Percentiles rank a stretch among this genome's conserved stretches.
Evolutionary conservation across 2,329 filamentous ascomycete genomes (phyloP).

Genomic region (Aspergillus cejpii): DNA sequence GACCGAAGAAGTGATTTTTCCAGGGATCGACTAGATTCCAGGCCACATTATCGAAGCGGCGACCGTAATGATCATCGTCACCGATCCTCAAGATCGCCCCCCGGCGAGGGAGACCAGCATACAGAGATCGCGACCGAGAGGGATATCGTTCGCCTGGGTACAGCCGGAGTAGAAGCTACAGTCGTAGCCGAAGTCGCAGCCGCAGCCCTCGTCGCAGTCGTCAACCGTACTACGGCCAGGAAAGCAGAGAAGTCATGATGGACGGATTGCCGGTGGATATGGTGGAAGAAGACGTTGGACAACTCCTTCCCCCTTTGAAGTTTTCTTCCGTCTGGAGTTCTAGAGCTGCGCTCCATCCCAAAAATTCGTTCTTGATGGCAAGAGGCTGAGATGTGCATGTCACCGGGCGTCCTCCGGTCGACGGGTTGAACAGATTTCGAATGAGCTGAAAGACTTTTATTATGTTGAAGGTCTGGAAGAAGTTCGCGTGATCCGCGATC

Average conservation of each 20-base stretch:
- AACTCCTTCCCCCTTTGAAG: conserved; percentile 26
- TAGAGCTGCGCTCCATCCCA: conserved; percentile 15
- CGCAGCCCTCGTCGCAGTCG: conserved; percentile 34
- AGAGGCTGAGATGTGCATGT: conserved; percentile 38
- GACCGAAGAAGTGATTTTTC: conserved; percentile 35
- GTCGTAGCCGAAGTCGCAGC: conserved; percentile 33
- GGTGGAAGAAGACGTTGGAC: conserved; percentile 47
- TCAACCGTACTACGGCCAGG: conserved; percentile 35
- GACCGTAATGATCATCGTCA: conserved; percentile 34
- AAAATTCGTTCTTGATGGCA: conserved; percentile 24
- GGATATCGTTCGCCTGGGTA: conserved; percentile 40
- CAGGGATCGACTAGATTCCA: conserved; percentile 25
- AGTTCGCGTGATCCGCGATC: conserved; percentile 52
- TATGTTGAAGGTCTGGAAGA: conserved; percentile 50
- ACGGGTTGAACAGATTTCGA: conserved; percentile 47
- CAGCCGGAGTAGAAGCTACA: conserved; percentile 33
- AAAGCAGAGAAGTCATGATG: conserved; percentile 47
- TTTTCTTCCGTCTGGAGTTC: conserved; percentile 10
- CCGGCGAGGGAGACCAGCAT: conserved; percentile 32
- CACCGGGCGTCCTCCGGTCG: conserved; percentile 28
- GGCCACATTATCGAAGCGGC: conserved; percentile 28
- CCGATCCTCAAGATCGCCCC: conserved; percentile 30
- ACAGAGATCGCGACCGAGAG: conserved; percentile 44
- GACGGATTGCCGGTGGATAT: conserved; percentile 46
- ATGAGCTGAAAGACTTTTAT: conserved; percentile 49